These are phyloP conservation scores for Butyriboletus appendiculatus DNA, from an alignment of 1,284 basidiomycete genomes.

Conservation along the genomic window DNA sequence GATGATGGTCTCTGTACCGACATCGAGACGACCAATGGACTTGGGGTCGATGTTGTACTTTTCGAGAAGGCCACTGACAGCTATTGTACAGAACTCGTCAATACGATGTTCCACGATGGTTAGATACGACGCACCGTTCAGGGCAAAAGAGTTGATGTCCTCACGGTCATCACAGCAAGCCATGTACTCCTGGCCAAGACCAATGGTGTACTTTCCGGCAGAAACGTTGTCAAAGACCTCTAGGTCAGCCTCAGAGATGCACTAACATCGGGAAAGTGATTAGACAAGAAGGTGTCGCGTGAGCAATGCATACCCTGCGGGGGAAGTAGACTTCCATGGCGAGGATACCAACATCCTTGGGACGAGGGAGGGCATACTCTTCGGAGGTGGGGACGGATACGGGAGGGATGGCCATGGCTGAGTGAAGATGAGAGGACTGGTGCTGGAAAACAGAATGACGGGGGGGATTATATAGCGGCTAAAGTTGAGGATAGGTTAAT, in stretches of 20 bases:
- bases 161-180: slow-evolving; percentile 96
- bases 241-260: slow-evolving; percentile 93
- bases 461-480: slow-evolving; percentile 25
- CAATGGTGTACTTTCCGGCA: slow-evolving; percentile 99
- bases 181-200: slow-evolving; percentile 98
- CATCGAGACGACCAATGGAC: slow-evolving; percentile 95
- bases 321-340: slow-evolving; percentile 95
- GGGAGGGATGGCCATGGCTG: slow-evolving; percentile 24
- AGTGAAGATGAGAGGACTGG: slow-evolving; percentile 1
- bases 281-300: slow-evolving; percentile 26
- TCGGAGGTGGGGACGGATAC: slow-evolving; percentile 10
- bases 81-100: slow-evolving; percentile 40
- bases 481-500: slow-evolving; percentile 1
- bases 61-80: slow-evolving; percentile 83
- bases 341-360: slow-evolving; percentile 91
- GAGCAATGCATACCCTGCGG: slow-evolving; percentile 63
- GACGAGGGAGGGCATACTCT: slow-evolving; percentile 48
- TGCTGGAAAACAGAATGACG: neutral
- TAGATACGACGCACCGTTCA: slow-evolving; percentile 71
- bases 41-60: slow-evolving; percentile 97
- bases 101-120: neutral
- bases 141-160: slow-evolving; percentile 97
- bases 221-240: slow-evolving; percentile 96
- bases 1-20: slow-evolving; percentile 99
- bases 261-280: slow-evolving; percentile 45